Conservation (phyloP, 2,329 filamentous ascomycete species). For the Colletotrichum neosansevieriae region DNA sequence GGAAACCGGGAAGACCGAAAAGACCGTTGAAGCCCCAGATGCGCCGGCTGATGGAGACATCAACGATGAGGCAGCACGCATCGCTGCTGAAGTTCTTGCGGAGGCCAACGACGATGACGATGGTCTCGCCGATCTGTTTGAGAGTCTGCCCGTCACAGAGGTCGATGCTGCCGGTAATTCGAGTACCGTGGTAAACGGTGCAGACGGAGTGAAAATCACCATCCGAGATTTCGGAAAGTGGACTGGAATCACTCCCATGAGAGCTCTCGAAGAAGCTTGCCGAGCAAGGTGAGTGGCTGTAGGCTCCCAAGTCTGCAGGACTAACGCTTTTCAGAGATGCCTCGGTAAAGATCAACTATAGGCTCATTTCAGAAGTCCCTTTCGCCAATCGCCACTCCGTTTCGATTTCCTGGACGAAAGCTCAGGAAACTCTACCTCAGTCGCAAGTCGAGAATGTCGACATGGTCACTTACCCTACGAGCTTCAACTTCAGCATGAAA, state of each 20-base stretch:
- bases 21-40: conserved; percentile 38
- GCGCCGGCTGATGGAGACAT: conserved; percentile 60
- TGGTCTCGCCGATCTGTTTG: conserved; percentile 67
- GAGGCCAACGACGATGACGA: conserved; percentile 68
- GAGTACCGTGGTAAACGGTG: conserved; percentile 65
- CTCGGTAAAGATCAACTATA: conserved; percentile 74
- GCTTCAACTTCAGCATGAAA: conserved; percentile 79
- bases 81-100: conserved; percentile 70
- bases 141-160: conserved; percentile 70
- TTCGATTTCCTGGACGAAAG: conserved; percentile 82
- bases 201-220: conserved; percentile 66
- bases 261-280: conserved; percentile 88
- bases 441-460: conserved; percentile 54
- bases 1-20: conserved; percentile 30
- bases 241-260: conserved; percentile 79
- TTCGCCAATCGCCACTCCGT: conserved; percentile 83
- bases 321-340: conserved; percentile 68
- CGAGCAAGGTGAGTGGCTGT: conserved; percentile 71
- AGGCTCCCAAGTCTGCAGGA: conserved; percentile 7
- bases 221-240: conserved; percentile 89
- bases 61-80: conserved; percentile 67
- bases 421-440: conserved; percentile 65
- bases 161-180: conserved; percentile 71
- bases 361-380: conserved; percentile 76
- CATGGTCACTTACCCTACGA: conserved; percentile 58